These are phyloP conservation scores for Diaporthe citriasiana DNA, from an alignment of 2,329 filamentous ascomycete species.

Conservation along the genomic window DNA sequence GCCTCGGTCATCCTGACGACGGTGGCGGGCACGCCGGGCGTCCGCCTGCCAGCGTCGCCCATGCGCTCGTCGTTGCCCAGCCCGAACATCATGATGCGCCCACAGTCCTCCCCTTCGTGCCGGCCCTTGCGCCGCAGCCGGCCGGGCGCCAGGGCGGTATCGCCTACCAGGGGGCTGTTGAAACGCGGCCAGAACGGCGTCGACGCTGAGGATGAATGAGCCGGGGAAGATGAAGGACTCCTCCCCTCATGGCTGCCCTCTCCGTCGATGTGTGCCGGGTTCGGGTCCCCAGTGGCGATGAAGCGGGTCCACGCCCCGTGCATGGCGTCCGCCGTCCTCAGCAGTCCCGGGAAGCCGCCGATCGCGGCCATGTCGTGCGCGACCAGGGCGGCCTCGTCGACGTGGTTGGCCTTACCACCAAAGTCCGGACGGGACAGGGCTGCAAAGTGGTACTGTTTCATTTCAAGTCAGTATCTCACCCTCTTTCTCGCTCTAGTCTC, in stretches of 20 bases:
- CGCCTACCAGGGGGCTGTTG: constrained; percentile 30
- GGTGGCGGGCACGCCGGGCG: constrained; percentile 59
- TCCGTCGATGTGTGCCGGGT: constrained; percentile 41
- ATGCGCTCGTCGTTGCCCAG: constrained; percentile 70
- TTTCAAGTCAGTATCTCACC: constrained; percentile 54
- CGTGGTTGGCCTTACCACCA: constrained; percentile 60
- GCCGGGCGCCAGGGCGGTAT: constrained; percentile 29
- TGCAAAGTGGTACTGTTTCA: constrained; percentile 69
- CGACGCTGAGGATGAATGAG: not conserved
- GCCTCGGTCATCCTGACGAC: constrained; percentile 58
- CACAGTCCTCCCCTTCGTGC: constrained; percentile 45
- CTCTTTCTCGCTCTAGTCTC: not conserved
- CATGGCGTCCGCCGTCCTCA: constrained; percentile 57
- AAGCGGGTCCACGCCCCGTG: constrained; percentile 59
- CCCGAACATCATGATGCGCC: constrained; percentile 68
- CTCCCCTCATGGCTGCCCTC: constrained; percentile 28
- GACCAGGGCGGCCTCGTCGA: constrained; percentile 60
- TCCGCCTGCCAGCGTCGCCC: constrained; percentile 49
- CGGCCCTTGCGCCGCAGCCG: constrained; percentile 36
- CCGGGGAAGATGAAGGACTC: not conserved
- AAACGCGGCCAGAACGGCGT: constrained; percentile 58
- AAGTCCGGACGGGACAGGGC: constrained; percentile 48
- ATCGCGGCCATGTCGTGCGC: constrained; percentile 58
- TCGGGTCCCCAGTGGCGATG: constrained; percentile 44
- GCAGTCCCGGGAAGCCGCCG: constrained; percentile 54